Conservation (phyloP, 805 yeast genomes). For the Danielia oregonensis region DNA sequence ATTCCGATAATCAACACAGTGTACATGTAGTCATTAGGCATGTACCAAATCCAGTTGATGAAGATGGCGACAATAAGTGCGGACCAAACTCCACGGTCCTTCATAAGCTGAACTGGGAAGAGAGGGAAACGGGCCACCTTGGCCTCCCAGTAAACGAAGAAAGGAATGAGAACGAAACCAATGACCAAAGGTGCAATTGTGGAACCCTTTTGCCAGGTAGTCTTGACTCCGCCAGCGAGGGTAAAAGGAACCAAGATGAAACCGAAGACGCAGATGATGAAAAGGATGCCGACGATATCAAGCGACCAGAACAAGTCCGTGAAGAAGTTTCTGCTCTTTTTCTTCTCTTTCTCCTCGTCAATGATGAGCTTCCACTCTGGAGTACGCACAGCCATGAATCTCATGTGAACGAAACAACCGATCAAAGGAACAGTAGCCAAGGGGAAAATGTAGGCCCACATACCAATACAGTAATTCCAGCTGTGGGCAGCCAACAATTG, state of each 20-base stretch:
- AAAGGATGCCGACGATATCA: conserved; percentile 60
- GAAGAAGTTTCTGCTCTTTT: conserved; percentile 8
- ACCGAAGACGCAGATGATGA: conserved; percentile 55
- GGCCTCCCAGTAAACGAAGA: conserved; percentile 58
- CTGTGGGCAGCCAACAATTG: conserved; percentile 48
- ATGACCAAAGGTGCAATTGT: conserved; percentile 68
- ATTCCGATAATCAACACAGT: conserved; percentile 64
- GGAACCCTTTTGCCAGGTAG: conserved; percentile 53
- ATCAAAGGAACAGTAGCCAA: conserved; percentile 59
- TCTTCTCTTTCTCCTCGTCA: conserved; percentile 35
- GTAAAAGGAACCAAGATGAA: conserved; percentile 71
- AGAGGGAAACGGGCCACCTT: conserved; percentile 58
- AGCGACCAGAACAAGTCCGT: conserved; percentile 55
- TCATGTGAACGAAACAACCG: conserved; percentile 52
- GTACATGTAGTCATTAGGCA: conserved; percentile 69
- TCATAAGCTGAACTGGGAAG: conserved; percentile 53
- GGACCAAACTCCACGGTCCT: conserved; percentile 71
- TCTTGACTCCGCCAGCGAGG: conserved; percentile 59
- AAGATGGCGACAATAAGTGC: conserved; percentile 59
- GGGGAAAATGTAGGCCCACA: conserved; percentile 79
- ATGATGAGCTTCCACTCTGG: conserved; percentile 46
- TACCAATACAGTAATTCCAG: conserved; percentile 64
- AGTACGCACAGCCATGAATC: conserved; percentile 47
- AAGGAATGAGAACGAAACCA: conserved; percentile 59
- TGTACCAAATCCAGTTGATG: conserved; percentile 58